Conservation (phyloP, 495 filamentous ascomycete genomes). For the Xylaria longipes region DNA sequence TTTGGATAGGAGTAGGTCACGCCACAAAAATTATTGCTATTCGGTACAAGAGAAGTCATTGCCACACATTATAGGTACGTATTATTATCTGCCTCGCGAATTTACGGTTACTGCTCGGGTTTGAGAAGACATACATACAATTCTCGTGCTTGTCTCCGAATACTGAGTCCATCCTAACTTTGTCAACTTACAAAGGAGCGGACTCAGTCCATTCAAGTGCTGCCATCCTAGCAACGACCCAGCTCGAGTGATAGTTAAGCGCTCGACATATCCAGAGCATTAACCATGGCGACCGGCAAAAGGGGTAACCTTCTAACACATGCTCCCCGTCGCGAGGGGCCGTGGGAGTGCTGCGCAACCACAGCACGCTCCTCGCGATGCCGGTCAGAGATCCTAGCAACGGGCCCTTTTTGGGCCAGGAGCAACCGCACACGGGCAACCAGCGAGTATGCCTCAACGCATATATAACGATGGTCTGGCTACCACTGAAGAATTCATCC, state of each 20-base stretch:
- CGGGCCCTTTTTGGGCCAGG: background rate
- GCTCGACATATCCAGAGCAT: background rate
- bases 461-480: background rate
- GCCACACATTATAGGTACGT: too few species aligned
- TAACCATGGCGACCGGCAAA: background rate
- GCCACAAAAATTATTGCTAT: too few species aligned
- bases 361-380: background rate
- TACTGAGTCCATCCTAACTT: background rate
- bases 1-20: too few species aligned
- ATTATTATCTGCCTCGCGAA: too few species aligned
- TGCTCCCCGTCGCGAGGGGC: background rate
- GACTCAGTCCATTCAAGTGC: background rate
- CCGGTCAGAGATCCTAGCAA: background rate
- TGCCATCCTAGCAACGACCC: background rate
- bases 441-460: background rate
- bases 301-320: background rate
- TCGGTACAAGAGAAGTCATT: too few species aligned
- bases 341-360: background rate
- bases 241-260: background rate
- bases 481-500: background rate
- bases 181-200: background rate
- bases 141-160: background rate
- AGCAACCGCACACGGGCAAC: background rate
- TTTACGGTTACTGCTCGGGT: background rate
- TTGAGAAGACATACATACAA: background rate